Percentiles rank a stretch among this genome's conserved stretches.
Evolutionary conservation across 2,329 filamentous ascomycete species (phyloP).

Genomic region (Paraphoma chrysanthemicola): DNA sequence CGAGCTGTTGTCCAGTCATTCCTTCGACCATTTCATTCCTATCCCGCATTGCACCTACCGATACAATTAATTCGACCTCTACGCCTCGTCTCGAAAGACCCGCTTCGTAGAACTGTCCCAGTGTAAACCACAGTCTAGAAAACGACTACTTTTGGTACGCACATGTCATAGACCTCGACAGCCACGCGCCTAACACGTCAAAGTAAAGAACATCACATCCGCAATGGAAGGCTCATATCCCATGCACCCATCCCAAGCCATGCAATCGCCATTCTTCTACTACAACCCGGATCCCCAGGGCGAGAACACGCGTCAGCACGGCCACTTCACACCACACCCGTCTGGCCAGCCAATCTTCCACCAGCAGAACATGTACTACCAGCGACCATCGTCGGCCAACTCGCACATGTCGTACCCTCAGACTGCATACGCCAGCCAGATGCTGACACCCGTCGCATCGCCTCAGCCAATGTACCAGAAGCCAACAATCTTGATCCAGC

Average conservation of each 20-base stretch:
- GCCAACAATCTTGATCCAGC: slow-evolving; percentile 72
- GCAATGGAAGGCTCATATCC: slow-evolving; percentile 72
- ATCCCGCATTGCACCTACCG: slow-evolving; percentile 20
- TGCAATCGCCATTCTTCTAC: slow-evolving; percentile 85
- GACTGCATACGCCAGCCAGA: slow-evolving; percentile 65
- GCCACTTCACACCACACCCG: slow-evolving; percentile 72
- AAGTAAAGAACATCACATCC: slow-evolving; percentile 23
- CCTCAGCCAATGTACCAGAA: slow-evolving; percentile 77
- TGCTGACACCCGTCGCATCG: slow-evolving; percentile 78
- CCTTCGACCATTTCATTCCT: slow-evolving; percentile 38
- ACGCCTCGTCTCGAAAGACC: slow-evolving; percentile 6
- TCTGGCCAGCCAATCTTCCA: slow-evolving; percentile 43
- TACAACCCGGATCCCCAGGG: slow-evolving; percentile 79
- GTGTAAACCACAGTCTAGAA: slow-evolving; percentile 2
- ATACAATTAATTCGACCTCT: slow-evolving; percentile 17
- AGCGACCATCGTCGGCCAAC: slow-evolving; percentile 68
- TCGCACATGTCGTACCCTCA: slow-evolving; percentile 60
- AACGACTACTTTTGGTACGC: slow-evolving; percentile 31
- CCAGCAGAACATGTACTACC: slow-evolving; percentile 55
- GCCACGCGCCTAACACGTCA: slow-evolving; percentile 1
- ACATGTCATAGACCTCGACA: background rate
- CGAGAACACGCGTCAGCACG: slow-evolving; percentile 71
- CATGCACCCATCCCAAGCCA: slow-evolving; percentile 59
- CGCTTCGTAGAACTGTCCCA: background rate
- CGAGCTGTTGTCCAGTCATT: slow-evolving; percentile 51